Percentiles rank a stretch among this genome's conserved stretches.
Evolutionary conservation across 768 basidiomycete species (phyloP).

Genomic region (Amanita thiersii): DNA sequence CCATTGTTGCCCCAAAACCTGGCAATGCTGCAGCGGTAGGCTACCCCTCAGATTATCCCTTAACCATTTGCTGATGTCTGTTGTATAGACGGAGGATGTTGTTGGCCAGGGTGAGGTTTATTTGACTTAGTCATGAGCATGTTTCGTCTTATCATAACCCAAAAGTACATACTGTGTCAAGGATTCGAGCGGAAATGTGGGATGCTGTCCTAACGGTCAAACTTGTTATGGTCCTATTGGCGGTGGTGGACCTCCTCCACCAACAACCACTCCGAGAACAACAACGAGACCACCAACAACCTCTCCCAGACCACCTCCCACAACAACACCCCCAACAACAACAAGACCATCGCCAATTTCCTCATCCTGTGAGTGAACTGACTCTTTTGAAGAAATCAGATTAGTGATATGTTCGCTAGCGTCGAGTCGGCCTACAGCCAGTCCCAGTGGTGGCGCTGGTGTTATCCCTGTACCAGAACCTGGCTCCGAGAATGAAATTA

Average conservation of each 20-base stretch:
- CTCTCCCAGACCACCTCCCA: not conserved
- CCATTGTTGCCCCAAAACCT: not conserved
- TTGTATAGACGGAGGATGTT: slow-evolving; percentile 3
- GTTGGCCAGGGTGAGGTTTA: not conserved
- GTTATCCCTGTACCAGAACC: not conserved
- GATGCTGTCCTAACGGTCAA: slow-evolving; percentile 3
- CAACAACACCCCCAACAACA: not conserved
- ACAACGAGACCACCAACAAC: not conserved
- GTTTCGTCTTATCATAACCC: not conserved
- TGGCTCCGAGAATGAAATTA: not conserved
- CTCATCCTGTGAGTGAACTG: too few species aligned
- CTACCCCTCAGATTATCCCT: not conserved
- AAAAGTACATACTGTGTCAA: slow-evolving; percentile 1
- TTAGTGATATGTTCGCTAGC: too few species aligned
- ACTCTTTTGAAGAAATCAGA: too few species aligned
- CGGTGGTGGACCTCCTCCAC: not conserved
- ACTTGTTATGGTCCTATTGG: slow-evolving; percentile 6
- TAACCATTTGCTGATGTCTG: not conserved
- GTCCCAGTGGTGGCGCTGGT: too few species aligned
- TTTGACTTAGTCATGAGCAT: not conserved
- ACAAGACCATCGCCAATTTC: not conserved
- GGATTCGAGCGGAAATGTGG: not conserved
- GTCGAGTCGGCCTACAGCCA: too few species aligned
- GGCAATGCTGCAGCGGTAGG: slow-evolving; percentile 1
- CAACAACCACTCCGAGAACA: too few species aligned